Evolutionary conservation across 441 rosid genomes (phyloP).

Genomic region (Arabidopsis lyrata): DNA sequence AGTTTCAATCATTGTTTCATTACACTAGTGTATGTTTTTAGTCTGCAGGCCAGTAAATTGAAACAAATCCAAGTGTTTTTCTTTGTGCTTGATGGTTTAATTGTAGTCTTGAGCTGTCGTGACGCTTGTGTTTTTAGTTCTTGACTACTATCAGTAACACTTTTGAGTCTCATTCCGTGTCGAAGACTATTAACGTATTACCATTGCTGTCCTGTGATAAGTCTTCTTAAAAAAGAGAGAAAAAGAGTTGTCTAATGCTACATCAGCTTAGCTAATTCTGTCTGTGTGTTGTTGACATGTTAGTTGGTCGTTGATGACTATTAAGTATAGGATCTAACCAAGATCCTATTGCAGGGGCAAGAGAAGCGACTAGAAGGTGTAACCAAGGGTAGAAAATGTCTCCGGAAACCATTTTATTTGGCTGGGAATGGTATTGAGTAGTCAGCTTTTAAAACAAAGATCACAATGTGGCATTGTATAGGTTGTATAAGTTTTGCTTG

Average conservation of each 20-base stretch:
- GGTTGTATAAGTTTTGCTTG: constrained; percentile 3
- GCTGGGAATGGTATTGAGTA: constrained; percentile 11
- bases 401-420: background rate
- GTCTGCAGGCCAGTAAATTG: background rate
- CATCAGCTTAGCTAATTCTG: background rate
- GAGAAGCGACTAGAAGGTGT: constrained; percentile 28
- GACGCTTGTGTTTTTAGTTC: background rate
- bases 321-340: background rate
- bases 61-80: background rate
- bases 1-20: background rate
- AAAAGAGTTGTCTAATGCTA: background rate
- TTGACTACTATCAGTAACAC: background rate
- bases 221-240: background rate
- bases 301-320: constrained; percentile 4
- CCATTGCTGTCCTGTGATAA: background rate
- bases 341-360: constrained; percentile 5
- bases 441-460: background rate
- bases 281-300: background rate
- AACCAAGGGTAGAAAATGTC: constrained; percentile 18
- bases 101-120: constrained; percentile 1
- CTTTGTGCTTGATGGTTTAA: constrained; percentile 11
- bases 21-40: background rate
- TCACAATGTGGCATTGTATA: constrained; percentile 9
- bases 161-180: constrained; percentile 12
- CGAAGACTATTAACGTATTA: background rate